These are phyloP conservation scores for Fusarium sororula DNA, from an alignment of 2,329 filamentous ascomycete species.

Conservation along the genomic window DNA sequence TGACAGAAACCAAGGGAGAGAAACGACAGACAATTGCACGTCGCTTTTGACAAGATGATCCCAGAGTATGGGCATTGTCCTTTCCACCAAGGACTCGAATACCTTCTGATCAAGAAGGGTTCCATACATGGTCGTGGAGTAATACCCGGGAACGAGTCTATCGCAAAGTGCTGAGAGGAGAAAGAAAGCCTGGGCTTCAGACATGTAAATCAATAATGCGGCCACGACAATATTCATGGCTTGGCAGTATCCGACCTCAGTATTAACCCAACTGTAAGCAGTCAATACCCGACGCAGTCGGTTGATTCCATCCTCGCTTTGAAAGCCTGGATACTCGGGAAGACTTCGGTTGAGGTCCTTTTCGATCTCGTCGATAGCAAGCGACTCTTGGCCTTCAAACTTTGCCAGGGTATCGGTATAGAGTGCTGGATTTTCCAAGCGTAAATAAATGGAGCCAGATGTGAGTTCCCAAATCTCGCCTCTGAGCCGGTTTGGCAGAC, in stretches of 20 bases:
- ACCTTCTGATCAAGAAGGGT: conserved; percentile 96
- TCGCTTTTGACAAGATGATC: conserved; percentile 97
- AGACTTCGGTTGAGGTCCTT: conserved; percentile 97
- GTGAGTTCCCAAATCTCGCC: conserved; percentile 97
- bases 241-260: conserved; percentile 97
- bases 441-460: conserved; percentile 88
- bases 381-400: conserved; percentile 84
- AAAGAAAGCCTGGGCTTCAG: conserved; percentile 94
- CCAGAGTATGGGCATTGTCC: conserved; percentile 98
- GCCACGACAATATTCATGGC: conserved; percentile 99
- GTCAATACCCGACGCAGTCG: conserved; percentile 89
- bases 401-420: conserved; percentile 87
- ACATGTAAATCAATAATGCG: conserved; percentile 98
- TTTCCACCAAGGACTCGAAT: conserved; percentile 97
- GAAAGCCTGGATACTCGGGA: conserved; percentile 96
- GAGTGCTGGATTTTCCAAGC: conserved; percentile 84
- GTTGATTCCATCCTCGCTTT: conserved; percentile 94
- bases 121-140: conserved; percentile 99
- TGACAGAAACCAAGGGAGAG: conserved; percentile 96
- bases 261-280: conserved; percentile 96
- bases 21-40: conserved; percentile 96
- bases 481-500: conserved; percentile 88
- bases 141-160: conserved; percentile 92
- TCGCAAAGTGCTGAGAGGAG: conserved; percentile 92
- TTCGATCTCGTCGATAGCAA: conserved; percentile 98